Base-by-base conservation (phyloP, 2,329 filamentous ascomycete genomes). In the Fusarium tanahbumbuense region DNA sequence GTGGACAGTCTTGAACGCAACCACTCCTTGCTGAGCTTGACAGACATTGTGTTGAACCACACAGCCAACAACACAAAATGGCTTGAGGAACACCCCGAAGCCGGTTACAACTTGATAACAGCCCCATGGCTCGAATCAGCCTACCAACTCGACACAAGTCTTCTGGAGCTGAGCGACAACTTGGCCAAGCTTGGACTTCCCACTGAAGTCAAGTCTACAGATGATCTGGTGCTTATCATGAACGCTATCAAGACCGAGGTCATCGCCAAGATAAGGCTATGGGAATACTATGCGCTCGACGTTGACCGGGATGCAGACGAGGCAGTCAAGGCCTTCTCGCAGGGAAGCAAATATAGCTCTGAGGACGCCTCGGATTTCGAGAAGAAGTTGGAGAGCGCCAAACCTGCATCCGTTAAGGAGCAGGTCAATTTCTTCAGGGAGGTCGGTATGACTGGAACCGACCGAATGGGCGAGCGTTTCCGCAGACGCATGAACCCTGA, bases 21-120 rank as follows among this genome's bases (percentile, higher is more conserved):
- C 55, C 90, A 97, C 79, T 92, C 92, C 4, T 84, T 99, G 56
- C 85, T 99, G 60, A 93, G 93, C 67, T 82, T 99, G 82, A 98
- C 95, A 2, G 96, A 99, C 78, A 95, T 99, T 67, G 97, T 99
- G 46, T 94, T 96, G 85, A 99, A 99, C 77, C 96, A 99, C 82
- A 99, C 96, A 6, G 95, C 96, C 9, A 89, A 98, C 83, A 98
- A 98, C 81, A 97, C 92, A 81, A 88, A 91, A 75, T 99, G 96
- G 96, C 87, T 99, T 13, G 87, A 97, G 77, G 92, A 97, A 64
- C 95, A 99, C 76, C 96, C 97, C 0, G 96, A 99, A 74, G 92
- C 94, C 46, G 96, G 96, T 18, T 99, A 99, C 85, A 99, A 97
- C 78, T 84, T 97, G 70, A 90, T 90, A 42, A 98, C 95, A 1